Percentiles rank a stretch among this genome's conserved stretches.
phyloP scores from a whole-genome alignment of 2,329 filamentous ascomycete genomes.

The Calcarisporium arbuscula region DNA sequence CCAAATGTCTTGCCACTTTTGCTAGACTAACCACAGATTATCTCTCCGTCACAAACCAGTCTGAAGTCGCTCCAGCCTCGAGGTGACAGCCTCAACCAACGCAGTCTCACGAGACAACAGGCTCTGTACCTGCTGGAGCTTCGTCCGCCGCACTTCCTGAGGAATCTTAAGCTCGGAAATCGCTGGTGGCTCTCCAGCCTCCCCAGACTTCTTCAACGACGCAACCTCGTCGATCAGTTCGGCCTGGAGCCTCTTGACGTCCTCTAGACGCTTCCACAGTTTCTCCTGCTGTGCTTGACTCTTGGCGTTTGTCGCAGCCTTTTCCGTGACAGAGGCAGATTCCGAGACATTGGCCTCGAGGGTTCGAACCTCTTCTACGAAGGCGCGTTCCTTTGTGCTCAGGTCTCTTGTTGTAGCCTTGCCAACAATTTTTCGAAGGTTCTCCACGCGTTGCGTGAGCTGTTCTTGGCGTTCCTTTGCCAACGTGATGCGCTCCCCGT shows the following conservation, averaged over 20 bases:
- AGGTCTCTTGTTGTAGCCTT: constrained; percentile 36
- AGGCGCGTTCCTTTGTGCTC: constrained; percentile 38
- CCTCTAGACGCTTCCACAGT: constrained; percentile 51
- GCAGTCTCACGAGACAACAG: constrained; percentile 61
- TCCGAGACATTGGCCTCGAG: constrained; percentile 46
- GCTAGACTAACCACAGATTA: too few species aligned
- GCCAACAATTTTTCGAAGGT: constrained; percentile 39
- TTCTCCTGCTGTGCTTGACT: constrained; percentile 40
- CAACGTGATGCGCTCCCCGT: constrained; percentile 51
- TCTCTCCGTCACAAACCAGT: constrained; percentile 24
- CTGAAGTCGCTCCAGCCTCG: constrained; percentile 53
- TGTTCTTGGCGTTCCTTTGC: constrained; percentile 50
- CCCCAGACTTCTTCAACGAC: constrained; percentile 29
- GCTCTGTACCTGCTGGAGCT: constrained; percentile 56
- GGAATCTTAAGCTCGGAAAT: constrained; percentile 47
- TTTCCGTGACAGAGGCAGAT: constrained; percentile 16
- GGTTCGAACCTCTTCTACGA: constrained; percentile 41
- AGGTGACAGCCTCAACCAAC: constrained; percentile 60
- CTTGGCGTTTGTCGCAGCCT: constrained; percentile 22
- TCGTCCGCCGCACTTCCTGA: constrained; percentile 53
- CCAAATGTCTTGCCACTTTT: too few species aligned
- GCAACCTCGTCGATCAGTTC: constrained; percentile 47
- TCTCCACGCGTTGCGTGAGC: constrained; percentile 54
- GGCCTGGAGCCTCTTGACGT: constrained; percentile 47
- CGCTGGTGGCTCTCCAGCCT: constrained; percentile 17